Base-by-base conservation (phyloP, 305 asterid genomes). In the Solanum hybrid region DNA sequence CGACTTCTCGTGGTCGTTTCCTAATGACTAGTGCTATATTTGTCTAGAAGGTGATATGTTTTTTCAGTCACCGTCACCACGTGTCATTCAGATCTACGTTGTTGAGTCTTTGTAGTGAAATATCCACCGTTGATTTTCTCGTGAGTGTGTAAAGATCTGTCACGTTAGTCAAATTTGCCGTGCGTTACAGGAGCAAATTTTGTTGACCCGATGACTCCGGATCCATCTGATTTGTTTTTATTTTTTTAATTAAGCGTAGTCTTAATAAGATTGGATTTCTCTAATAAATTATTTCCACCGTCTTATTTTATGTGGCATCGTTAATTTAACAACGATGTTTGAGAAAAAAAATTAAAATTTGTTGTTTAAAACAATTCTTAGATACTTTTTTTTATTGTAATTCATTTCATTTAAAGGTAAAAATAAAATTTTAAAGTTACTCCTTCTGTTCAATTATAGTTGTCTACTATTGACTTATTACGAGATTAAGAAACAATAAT, bases 161-260 rank as follows among this genome's bases (percentile, higher is more conserved):
- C 88, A 56, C 32, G 46, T 85, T 56, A 85, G 88, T 85, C 76
- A 60, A 56, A 31, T 31, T 85, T 5, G 46, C 32, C 7, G 76
- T 85, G 46, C 88, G n/a, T 31, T 32, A 85, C 75, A 84, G n/a
- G 31, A 20, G 76, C 76, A 56, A 51, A 51, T 85, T 85, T 85
- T 85, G 76, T 85, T 85, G 76, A 85, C 87, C 13, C 12, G 20
- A 16, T 51, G 42, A 84, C 42, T 17, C 22, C 22, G 75, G 87
- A 56, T 84, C 75, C 73, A 84, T 84, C 29, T 84, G 11, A 51
- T 46, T 84, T 46, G 3, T 80, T 79, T 36, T 12, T 0, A 4
- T 20, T 12, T 79, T 38, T 38, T 26, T 36, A 79, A 60, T 22
- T 64, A 64, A 64, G 72, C 72, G 8, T 64, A 8, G 27, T 64